Evolutionary conservation across 495 filamentous ascomycete genomes (phyloP), one percentile per base, ranked within the genome.

Genomic region (Podospora sp.): DNA sequence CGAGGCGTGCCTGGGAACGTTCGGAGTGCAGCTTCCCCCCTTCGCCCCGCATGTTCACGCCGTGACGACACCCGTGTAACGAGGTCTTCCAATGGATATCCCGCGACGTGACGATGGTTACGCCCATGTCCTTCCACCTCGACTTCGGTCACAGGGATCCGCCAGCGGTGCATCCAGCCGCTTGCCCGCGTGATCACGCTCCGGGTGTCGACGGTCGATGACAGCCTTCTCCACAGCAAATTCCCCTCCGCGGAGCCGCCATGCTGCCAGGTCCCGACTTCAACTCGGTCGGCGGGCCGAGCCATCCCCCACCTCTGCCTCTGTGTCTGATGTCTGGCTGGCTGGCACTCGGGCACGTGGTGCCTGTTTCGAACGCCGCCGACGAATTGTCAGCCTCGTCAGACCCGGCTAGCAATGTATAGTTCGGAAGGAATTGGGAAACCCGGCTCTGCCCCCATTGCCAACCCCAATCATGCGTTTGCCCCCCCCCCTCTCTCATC

Each of bases 111-210:
- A 27, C 14, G 12, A 21, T 29, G 50, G n/a, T 49, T 24, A 7
- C 27, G n/a, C 61, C 26, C 18, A 21, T 55, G 33, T n/a, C 25
- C 18, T 35, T 46, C 61, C 46, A 14, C 21, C n/a, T 33, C 26
- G 14, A n/a, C 25, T n/a, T 65, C n/a, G 51, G 33, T 24, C 63
- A 49, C 52, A 65, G 52, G 63, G 52, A n/a, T 55, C 60, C 12
- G 21, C 36, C 25, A 12, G 62, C 58, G 33, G 35, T 29, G 16
- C 12, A 52, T 65, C 56, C 65, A 68, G 64, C 62, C 60, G 58
- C 58, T 60, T 50, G 63, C 18, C 60, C 69, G 62, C 66, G 66
- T 71, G 63, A 71, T 71, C 66, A 68, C 35, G 59, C 46, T 50
- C 56, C 53, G 24, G 53, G 62, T 63, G 52, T 60, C 59, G 52